Percentiles rank a stretch among this genome's conserved stretches.
These are phyloP conservation scores for Lactifluus piperatus DNA, from an alignment of 768 basidiomycete genomes.

Conservation along the genomic window DNA sequence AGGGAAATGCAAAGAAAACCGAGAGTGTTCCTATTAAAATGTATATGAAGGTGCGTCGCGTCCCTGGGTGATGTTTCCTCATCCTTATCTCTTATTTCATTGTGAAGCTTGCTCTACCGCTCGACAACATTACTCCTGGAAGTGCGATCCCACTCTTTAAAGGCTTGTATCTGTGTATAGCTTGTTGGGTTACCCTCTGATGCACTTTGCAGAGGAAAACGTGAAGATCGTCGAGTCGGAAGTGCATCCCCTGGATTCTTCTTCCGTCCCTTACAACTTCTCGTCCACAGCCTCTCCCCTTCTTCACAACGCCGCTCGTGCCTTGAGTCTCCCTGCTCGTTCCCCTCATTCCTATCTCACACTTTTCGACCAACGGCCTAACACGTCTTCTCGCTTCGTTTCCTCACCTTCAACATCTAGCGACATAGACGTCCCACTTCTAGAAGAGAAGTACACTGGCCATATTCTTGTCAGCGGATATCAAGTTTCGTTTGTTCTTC, in stretches of 20 bases:
- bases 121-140: conserved; percentile 58
- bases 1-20: conserved; percentile 60
- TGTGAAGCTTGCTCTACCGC: conserved; percentile 50
- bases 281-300: conserved; percentile 53
- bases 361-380: conserved; percentile 33
- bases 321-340: conserved; percentile 55
- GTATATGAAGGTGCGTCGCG: conserved; percentile 60
- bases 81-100: background rate
- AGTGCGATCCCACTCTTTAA: conserved; percentile 64
- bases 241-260: conserved; percentile 66
- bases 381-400: conserved; percentile 30
- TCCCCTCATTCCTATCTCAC: conserved; percentile 52
- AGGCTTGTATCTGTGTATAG: conserved; percentile 31
- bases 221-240: conserved; percentile 64
- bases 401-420: conserved; percentile 28
- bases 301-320: conserved; percentile 58
- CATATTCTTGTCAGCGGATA: conserved; percentile 71
- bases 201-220: conserved; percentile 55
- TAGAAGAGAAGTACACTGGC: conserved; percentile 65
- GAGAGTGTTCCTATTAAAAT: conserved; percentile 63
- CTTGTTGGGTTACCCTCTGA: background rate
- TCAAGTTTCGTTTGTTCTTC: conserved; percentile 66
- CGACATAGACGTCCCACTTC: conserved; percentile 30
- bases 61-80: background rate
- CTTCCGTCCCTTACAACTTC: conserved; percentile 69